phyloP scores from a whole-genome alignment of 306 rosid species.

The Benincasa hispida region DNA sequence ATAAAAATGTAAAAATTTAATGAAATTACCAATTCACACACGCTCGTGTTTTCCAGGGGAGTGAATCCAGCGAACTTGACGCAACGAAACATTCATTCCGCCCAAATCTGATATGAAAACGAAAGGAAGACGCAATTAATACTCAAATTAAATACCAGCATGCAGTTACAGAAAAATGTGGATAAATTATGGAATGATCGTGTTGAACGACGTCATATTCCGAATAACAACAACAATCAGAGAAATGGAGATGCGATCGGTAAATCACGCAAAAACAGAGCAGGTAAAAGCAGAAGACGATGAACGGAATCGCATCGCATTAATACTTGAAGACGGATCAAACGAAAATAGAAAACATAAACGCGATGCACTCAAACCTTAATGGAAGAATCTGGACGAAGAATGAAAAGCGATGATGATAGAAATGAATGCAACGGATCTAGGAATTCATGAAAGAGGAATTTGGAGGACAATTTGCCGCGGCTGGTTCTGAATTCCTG shows the following conservation, averaged over 20 bases:
- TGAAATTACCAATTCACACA: not conserved
- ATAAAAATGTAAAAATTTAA: not conserved
- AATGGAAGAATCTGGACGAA: not conserved
- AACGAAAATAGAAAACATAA: not conserved
- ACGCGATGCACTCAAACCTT: not conserved
- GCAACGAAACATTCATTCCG: constrained; percentile 1
- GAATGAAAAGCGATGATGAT: not conserved
- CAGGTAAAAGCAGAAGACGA: not conserved
- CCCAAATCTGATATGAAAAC: not conserved
- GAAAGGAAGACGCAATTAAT: not conserved
- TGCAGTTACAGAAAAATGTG: not conserved
- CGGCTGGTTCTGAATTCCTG: not conserved
- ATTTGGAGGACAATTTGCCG: not conserved
- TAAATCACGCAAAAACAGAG: not conserved
- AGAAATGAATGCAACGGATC: not conserved
- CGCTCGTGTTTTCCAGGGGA: not conserved
- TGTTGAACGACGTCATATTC: not conserved
- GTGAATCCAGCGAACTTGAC: constrained; percentile 6
- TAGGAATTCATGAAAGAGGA: not conserved
- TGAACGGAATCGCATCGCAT: not conserved
- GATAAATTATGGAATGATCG: not conserved
- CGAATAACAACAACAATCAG: not conserved
- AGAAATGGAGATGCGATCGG: not conserved
- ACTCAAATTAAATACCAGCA: not conserved
- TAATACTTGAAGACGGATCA: not conserved